These are phyloP conservation scores for Pleurotus platypus DNA, from an alignment of 768 basidiomycete genomes.

Conservation along the genomic window DNA sequence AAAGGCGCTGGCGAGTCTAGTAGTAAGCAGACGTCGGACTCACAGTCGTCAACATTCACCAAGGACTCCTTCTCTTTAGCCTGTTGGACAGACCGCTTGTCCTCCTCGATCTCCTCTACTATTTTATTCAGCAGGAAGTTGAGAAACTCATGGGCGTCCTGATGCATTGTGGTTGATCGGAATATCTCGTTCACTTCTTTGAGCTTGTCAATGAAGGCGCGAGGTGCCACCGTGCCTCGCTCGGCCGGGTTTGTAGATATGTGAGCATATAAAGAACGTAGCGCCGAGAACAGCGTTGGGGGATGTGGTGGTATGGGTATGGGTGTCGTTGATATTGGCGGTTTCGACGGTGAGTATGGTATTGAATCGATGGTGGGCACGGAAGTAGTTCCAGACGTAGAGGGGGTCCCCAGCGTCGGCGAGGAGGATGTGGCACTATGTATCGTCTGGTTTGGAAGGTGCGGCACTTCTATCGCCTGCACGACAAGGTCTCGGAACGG, in stretches of 20 bases:
- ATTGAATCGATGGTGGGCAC: conserved; percentile 21
- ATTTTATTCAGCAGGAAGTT: conserved; percentile 92
- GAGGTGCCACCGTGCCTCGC: conserved; percentile 85
- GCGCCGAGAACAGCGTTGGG: conserved; percentile 83
- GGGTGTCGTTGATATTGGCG: conserved; percentile 27
- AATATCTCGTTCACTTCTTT: conserved; percentile 92
- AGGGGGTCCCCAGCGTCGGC: neutral
- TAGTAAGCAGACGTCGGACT: conserved; percentile 25
- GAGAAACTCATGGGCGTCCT: conserved; percentile 98
- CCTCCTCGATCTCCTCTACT: conserved; percentile 87
- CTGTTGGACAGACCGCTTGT: conserved; percentile 35
- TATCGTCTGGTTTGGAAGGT: conserved; percentile 13
- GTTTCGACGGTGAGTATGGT: conserved; percentile 7
- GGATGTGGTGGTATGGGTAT: conserved; percentile 53
- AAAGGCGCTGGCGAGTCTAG: conserved; percentile 5
- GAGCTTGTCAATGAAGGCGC: conserved; percentile 90
- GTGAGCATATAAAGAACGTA: conserved; percentile 85
- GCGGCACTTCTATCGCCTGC: conserved; percentile 45
- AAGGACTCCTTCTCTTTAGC: conserved; percentile 26
- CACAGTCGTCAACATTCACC: conserved; percentile 60
- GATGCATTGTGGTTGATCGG: conserved; percentile 80
- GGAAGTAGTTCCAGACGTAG: conserved; percentile 11
- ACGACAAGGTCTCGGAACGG: conserved; percentile 90
- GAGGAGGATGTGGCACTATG: conserved; percentile 11
- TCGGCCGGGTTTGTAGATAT: conserved; percentile 77